Percentiles rank a stretch among this genome's conserved stretches.
phyloP scores from a whole-genome alignment of 1,284 basidiomycete species.

The Trametes sp. region DNA sequence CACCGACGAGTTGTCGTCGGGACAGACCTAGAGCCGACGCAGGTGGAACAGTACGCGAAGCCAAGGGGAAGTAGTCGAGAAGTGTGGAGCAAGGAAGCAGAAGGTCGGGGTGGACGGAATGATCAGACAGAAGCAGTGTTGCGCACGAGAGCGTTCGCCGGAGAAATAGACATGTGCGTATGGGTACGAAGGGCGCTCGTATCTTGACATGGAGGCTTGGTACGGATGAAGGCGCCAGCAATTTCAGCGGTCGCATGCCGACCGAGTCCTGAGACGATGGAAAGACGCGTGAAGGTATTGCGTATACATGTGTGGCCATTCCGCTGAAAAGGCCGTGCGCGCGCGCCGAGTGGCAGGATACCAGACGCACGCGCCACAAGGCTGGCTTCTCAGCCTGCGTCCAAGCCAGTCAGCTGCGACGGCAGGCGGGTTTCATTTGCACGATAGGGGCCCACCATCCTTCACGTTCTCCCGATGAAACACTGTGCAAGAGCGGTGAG shows the following conservation, averaged over 20 bases:
- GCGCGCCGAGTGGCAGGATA: background rate
- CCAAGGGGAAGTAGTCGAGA: background rate
- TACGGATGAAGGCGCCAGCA: background rate
- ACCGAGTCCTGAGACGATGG: background rate
- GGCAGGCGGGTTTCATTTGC: background rate
- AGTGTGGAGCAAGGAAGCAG: background rate
- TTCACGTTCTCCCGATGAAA: background rate
- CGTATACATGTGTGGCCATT: too few species aligned
- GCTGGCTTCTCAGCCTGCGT: background rate
- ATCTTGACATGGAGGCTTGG: background rate
- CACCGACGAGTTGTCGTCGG: background rate
- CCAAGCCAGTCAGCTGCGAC: background rate
- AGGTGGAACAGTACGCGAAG: background rate
- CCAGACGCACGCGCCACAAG: background rate
- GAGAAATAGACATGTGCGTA: too few species aligned
- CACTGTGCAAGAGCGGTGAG: background rate
- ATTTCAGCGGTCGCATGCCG: too few species aligned
- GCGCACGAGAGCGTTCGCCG: too few species aligned
- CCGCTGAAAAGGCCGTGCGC: too few species aligned
- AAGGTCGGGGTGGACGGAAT: too few species aligned
- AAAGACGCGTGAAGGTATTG: background rate
- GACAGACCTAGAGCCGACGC: background rate
- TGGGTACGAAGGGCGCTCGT: too few species aligned
- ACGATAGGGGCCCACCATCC: background rate
- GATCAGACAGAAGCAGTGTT: too few species aligned